phyloP scores from a whole-genome alignment of 1,284 basidiomycete genomes.

The Thecaphora frezii region DNA sequence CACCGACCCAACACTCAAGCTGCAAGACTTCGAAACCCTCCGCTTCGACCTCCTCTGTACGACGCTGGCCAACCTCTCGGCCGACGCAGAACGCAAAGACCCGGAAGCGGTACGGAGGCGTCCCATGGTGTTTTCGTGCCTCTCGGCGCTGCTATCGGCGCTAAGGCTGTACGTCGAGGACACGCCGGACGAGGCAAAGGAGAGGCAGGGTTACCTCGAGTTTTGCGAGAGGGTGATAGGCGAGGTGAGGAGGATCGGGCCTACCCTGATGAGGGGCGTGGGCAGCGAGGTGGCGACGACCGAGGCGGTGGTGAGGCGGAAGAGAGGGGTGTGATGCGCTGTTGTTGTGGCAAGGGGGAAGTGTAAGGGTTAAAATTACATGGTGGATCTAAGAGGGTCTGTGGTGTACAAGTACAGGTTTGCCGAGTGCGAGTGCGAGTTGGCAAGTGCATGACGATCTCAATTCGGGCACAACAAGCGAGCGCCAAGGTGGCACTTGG shows the following conservation, averaged over 20 bases:
- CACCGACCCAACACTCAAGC: background rate
- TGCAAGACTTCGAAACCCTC: background rate
- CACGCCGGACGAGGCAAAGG: conserved; percentile 6
- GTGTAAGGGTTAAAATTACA: too few species aligned
- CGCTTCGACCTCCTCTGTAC: background rate
- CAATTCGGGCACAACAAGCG: too few species aligned
- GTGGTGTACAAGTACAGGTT: too few species aligned
- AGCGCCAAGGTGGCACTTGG: too few species aligned
- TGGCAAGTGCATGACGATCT: too few species aligned
- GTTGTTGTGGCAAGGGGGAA: too few species aligned
- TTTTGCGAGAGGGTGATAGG: conserved; percentile 10
- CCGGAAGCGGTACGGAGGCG: too few species aligned
- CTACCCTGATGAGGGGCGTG: background rate
- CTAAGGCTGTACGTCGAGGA: conserved; percentile 26
- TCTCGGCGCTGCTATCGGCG: conserved; percentile 28
- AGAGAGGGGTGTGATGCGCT: conserved; percentile 2
- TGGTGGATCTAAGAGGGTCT: too few species aligned
- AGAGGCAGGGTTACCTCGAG: conserved; percentile 4
- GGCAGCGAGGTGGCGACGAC: background rate
- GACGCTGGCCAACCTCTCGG: background rate
- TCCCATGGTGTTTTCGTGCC: conserved; percentile 12
- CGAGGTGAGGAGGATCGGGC: conserved; percentile 3
- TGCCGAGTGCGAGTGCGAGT: too few species aligned
- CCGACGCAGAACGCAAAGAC: background rate
- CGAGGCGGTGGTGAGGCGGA: conserved; percentile 3